phyloP scores from a whole-genome alignment of 768 basidiomycete genomes.

The Lactarius hatsudake region DNA sequence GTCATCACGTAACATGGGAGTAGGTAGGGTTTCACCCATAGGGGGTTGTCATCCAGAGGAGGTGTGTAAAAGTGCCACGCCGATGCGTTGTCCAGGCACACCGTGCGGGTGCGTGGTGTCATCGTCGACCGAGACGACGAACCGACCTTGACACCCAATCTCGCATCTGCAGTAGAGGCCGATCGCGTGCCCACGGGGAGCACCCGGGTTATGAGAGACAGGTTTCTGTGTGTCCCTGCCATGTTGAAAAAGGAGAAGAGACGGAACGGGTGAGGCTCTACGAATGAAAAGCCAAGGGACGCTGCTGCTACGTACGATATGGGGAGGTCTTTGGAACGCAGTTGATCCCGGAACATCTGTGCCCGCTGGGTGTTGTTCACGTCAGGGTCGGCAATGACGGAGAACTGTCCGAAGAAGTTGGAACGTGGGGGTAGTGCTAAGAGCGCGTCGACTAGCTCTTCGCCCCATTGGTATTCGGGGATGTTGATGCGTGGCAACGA shows the following conservation, averaged over 20 bases:
- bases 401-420: slow-evolving; percentile 15
- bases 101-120: slow-evolving; percentile 6
- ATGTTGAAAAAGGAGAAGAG: neutral
- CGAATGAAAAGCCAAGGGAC: neutral
- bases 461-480: slow-evolving; percentile 11
- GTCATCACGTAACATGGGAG: neutral
- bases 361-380: slow-evolving; percentile 11
- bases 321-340: neutral
- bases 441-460: slow-evolving; percentile 7
- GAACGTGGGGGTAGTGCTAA: neutral
- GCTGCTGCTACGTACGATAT: slow-evolving; percentile 5
- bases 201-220: neutral
- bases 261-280: neutral
- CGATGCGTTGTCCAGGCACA: slow-evolving; percentile 13
- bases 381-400: slow-evolving; percentile 5
- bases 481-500: neutral
- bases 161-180: neutral
- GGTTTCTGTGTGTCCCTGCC: neutral
- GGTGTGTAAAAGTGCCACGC: neutral
- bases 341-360: neutral
- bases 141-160: neutral
- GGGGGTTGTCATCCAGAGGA: neutral
- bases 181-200: neutral
- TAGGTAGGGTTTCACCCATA: neutral
- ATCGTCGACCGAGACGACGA: slow-evolving; percentile 13